Evolutionary conservation across 2,329 filamentous ascomycete genomes (phyloP).

Genomic region (Cadophora sp.): DNA sequence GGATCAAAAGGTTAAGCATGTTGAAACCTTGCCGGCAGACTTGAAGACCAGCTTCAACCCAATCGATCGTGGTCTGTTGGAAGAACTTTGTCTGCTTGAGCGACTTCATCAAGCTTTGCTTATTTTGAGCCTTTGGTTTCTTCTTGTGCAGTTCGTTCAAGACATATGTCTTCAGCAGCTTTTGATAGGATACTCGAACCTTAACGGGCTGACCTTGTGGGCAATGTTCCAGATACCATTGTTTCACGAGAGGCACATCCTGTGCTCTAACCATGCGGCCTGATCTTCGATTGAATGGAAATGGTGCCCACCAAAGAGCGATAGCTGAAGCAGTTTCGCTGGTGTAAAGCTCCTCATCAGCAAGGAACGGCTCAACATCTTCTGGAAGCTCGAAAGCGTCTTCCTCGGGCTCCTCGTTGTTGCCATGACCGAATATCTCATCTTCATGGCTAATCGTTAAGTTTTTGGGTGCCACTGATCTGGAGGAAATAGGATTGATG

Average conservation of each 20-base stretch:
- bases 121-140: slow-evolving; percentile 93
- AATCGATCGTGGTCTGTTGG: slow-evolving; percentile 98
- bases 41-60: slow-evolving; percentile 98
- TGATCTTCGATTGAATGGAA: slow-evolving; percentile 91
- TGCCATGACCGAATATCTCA: slow-evolving; percentile 84
- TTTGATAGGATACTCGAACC: slow-evolving; percentile 97
- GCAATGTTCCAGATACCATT: slow-evolving; percentile 97
- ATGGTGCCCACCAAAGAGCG: slow-evolving; percentile 96
- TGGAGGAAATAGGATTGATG: slow-evolving; percentile 96
- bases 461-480: slow-evolving; percentile 93
- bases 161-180: slow-evolving; percentile 93
- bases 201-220: slow-evolving; percentile 92
- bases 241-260: slow-evolving; percentile 95
- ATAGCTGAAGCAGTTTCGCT: slow-evolving; percentile 91
- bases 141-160: slow-evolving; percentile 97
- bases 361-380: slow-evolving; percentile 85
- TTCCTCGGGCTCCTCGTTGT: slow-evolving; percentile 72
- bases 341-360: slow-evolving; percentile 87
- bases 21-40: slow-evolving; percentile 99
- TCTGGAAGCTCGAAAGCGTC: slow-evolving; percentile 85
- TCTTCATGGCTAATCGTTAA: slow-evolving; percentile 92
- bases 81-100: slow-evolving; percentile 98
- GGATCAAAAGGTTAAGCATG: slow-evolving; percentile 97
- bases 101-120: slow-evolving; percentile 87
- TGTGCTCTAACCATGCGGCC: slow-evolving; percentile 96